Percentiles rank a stretch among this genome's conserved stretches.
These are phyloP conservation scores for Xenosphaeropsis pyriputrescens DNA, from an alignment of 2,329 filamentous ascomycete genomes.

Conservation along the genomic window DNA sequence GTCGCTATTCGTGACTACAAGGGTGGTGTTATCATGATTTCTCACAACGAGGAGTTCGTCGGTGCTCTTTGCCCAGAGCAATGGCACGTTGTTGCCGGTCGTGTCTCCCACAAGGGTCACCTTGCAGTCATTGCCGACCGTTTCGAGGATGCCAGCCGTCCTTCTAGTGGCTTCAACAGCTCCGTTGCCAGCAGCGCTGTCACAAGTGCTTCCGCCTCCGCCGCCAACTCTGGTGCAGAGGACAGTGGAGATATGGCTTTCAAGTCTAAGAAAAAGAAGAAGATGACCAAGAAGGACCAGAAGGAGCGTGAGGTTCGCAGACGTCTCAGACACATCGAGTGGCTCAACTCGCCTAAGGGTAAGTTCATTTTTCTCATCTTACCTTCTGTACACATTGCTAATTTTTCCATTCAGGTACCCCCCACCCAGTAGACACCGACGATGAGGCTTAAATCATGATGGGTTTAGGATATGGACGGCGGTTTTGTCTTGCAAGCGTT, in stretches of 20 bases:
- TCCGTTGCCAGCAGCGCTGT: constrained; percentile 44
- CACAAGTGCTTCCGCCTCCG: constrained; percentile 39
- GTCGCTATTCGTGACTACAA: constrained; percentile 97
- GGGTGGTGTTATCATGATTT: constrained; percentile 98
- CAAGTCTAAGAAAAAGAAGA: constrained; percentile 86
- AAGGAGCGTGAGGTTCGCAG: constrained; percentile 87
- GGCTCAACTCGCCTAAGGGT: constrained; percentile 23
- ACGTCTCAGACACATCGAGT: constrained; percentile 71
- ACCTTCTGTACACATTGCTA: not conserved
- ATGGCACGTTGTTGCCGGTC: constrained; percentile 84
- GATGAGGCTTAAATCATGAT: not conserved
- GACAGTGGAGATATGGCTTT: constrained; percentile 76
- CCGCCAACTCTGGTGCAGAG: constrained; percentile 71
- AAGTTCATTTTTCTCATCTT: not conserved
- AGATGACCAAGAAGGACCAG: constrained; percentile 90
- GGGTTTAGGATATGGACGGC: too few species aligned
- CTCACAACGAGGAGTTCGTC: constrained; percentile 98
- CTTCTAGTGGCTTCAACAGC: constrained; percentile 44
- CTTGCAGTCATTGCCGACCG: constrained; percentile 61
- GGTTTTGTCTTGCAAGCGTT: too few species aligned
- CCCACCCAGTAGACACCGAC: constrained; percentile 1
- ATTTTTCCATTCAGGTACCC: not conserved
- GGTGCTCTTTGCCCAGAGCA: constrained; percentile 91
- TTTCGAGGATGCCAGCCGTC: constrained; percentile 67
- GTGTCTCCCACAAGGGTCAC: constrained; percentile 71